Evolutionary conservation across 495 filamentous ascomycete genomes (phyloP), one percentile per base, ranked within the genome.

Genomic region (Penicillium chermesinum): DNA sequence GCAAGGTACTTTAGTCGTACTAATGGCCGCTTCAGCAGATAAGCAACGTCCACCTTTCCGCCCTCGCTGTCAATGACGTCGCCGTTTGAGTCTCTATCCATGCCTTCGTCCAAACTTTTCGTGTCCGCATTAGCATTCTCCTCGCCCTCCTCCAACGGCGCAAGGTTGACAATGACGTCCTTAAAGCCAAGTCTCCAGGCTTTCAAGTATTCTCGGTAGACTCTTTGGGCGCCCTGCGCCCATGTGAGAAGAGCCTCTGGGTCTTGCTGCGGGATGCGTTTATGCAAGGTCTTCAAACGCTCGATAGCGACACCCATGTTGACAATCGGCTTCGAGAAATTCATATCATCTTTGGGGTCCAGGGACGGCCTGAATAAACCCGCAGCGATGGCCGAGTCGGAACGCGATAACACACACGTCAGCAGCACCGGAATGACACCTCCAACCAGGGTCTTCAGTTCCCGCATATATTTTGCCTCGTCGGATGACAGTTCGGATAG

Each of bases 171-270:
- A 45, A 97, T 86, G 16, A 97, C 83, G 65, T 94, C 91, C 56
- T 95, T 86, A 67, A 99, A 99, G 3, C 93, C 93, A 45, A 96
- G 77, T 39, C 91, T 77, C 93, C 93, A 99, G 32, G 87, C 83
- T 49, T 81, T 81, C 17, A 99, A 75, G 62, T 97, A 99, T 52
- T 93, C 85, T 32, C 82, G 75, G 63, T 99, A 99, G 9, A 91
- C 73, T 53, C 80, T 79, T 46, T 86, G 78, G 2, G 87, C 83
- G 38, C 78, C 78, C 46, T 84, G 78, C 1, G 91, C 86, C 94
- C 94, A 99, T 12, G 70, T 72, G 17, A 93, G 71, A 21, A 99
- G 70, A 8, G 78, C 73, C 38, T 84, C 77, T 10, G 81, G 62
- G 57, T 89, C 76, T 14, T 82, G 74, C 41, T 85, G 76, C 1